phyloP scores from a whole-genome alignment of 2,329 filamentous ascomycete species.

The Paraphoma chrysanthemicola region DNA sequence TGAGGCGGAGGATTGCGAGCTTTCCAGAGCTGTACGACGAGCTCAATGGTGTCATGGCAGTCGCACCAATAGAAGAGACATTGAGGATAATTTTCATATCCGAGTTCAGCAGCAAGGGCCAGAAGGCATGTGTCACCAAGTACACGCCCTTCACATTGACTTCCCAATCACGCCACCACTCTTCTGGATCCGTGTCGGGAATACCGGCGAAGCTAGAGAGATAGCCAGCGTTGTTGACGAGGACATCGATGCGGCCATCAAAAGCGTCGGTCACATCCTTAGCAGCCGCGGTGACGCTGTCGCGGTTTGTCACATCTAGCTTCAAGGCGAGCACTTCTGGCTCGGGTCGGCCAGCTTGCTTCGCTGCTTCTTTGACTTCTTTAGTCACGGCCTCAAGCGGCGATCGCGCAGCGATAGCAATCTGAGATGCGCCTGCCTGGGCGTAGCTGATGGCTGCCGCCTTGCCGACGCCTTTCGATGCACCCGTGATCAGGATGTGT shows the following conservation, averaged over 20 bases:
- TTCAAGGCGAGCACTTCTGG: constrained; percentile 49
- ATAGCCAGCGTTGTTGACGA: constrained; percentile 58
- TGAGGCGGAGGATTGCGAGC: constrained; percentile 58
- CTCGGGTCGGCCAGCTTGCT: constrained; percentile 42
- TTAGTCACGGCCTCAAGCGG: constrained; percentile 43
- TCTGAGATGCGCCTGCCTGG: constrained; percentile 59
- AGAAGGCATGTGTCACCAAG: constrained; percentile 53
- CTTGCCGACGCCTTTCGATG: constrained; percentile 61
- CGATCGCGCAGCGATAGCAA: constrained; percentile 62
- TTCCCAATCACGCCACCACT: constrained; percentile 54
- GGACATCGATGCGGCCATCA: constrained; percentile 48
- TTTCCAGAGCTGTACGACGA: constrained; percentile 57
- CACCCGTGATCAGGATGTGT: constrained; percentile 62
- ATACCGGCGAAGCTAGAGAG: constrained; percentile 39
- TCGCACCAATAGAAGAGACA: constrained; percentile 54
- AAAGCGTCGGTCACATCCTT: constrained; percentile 33
- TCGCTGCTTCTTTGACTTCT: constrained; percentile 47
- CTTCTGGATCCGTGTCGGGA: constrained; percentile 44
- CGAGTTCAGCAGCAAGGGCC: constrained; percentile 51
- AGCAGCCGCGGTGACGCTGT: constrained; percentile 48
- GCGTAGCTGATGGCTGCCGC: constrained; percentile 63
- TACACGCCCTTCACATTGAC: constrained; percentile 60
- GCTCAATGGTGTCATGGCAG: background rate
- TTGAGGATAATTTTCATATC: constrained; percentile 49
- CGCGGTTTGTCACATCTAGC: constrained; percentile 53